phyloP scores from a whole-genome alignment of 495 filamentous ascomycete genomes.

The Tirmania nivea region DNA sequence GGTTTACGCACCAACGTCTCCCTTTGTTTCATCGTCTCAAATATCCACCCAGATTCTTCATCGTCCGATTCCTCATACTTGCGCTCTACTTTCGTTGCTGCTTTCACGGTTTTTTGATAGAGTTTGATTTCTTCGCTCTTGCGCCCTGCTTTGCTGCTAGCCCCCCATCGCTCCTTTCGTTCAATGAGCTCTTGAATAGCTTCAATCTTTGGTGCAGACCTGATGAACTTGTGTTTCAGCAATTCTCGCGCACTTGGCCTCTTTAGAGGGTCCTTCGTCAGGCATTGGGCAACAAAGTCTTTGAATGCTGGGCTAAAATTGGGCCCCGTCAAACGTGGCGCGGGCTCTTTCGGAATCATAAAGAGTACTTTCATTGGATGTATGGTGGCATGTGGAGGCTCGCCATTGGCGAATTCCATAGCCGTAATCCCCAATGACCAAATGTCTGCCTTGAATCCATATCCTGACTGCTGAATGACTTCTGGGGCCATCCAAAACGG shows the following conservation, averaged over 20 bases:
- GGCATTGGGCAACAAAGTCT: constrained; percentile 73
- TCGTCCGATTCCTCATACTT: background rate
- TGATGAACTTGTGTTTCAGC: constrained; percentile 73
- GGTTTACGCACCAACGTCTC: background rate
- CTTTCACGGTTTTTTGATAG: constrained; percentile 11
- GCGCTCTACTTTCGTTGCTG: background rate
- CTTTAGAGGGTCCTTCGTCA: constrained; percentile 71
- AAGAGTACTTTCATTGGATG: constrained; percentile 99
- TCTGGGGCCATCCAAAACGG: constrained; percentile 99
- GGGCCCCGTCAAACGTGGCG: constrained; percentile 61
- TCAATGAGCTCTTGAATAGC: constrained; percentile 87
- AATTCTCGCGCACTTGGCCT: constrained; percentile 72
- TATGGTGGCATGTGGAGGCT: constrained; percentile 88
- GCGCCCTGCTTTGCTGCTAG: constrained; percentile 29
- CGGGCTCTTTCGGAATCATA: constrained; percentile 83
- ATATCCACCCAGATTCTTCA: background rate
- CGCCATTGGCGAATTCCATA: constrained; percentile 75
- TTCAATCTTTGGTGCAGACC: constrained; percentile 69
- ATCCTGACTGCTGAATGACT: constrained; percentile 94
- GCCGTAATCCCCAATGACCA: constrained; percentile 98
- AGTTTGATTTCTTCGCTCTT: constrained; percentile 11
- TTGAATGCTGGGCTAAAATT: constrained; percentile 71
- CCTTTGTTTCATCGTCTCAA: background rate
- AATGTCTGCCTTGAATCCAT: constrained; percentile 96
- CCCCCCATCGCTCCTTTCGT: constrained; percentile 66